These are phyloP conservation scores for Colletotrichum salicis DNA, from an alignment of 2,329 filamentous ascomycete species.

Conservation along the genomic window DNA sequence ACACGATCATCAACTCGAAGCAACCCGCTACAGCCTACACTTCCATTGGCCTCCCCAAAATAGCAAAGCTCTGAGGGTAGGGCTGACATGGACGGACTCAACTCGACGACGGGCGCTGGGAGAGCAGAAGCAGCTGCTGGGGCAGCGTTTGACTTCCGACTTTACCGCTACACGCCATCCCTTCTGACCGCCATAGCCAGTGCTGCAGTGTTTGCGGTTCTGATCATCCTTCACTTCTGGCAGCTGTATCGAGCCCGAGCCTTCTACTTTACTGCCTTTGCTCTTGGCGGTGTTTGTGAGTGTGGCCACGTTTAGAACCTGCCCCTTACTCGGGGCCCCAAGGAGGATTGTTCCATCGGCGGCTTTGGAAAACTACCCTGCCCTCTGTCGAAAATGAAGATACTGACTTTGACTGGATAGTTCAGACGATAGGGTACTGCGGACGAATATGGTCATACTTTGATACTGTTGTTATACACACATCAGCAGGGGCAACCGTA, in stretches of 20 bases:
- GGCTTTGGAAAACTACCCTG: conserved; percentile 41
- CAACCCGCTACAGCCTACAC: not conserved
- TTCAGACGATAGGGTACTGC: conserved; percentile 36
- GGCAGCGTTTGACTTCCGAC: conserved; percentile 12
- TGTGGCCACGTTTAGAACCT: not conserved
- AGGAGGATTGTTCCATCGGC: not conserved
- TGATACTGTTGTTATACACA: too few relatives aligned
- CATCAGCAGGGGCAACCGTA: too few relatives aligned
- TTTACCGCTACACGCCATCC: conserved; percentile 28
- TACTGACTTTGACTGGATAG: not conserved
- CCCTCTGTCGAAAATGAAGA: conserved; percentile 65
- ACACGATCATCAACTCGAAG: not conserved
- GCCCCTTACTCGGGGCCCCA: not conserved
- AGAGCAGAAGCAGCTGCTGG: not conserved
- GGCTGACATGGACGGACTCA: not conserved
- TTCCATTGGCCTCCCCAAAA: not conserved
- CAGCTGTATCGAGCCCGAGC: not conserved
- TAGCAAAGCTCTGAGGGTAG: not conserved
- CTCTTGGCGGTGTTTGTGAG: conserved; percentile 27
- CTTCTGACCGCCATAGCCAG: conserved; percentile 7
- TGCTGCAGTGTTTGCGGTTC: not conserved
- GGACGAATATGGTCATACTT: conserved; percentile 37
- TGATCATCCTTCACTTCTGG: not conserved
- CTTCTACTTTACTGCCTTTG: conserved; percentile 18
- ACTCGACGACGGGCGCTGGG: not conserved